Percentiles rank a stretch among this genome's conserved stretches.
phyloP scores from a whole-genome alignment of 495 filamentous ascomycete genomes.

The Aspergillus panamensis region DNA sequence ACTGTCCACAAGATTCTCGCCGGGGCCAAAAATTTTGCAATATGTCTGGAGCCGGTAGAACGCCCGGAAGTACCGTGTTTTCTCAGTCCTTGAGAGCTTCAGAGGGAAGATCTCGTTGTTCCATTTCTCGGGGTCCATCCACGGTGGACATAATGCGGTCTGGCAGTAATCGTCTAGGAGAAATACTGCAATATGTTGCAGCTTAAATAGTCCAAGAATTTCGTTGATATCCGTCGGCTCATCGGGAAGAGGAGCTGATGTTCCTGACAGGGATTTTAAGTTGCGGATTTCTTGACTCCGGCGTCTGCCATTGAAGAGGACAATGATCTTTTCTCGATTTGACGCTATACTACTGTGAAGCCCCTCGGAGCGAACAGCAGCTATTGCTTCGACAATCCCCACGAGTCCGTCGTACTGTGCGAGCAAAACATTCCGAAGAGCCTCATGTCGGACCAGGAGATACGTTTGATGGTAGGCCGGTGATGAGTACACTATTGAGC shows the following conservation, averaged over 20 bases:
- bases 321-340: constrained; percentile 12
- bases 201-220: not conserved
- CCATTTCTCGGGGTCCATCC: constrained; percentile 2
- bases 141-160: not conserved
- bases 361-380: constrained; percentile 15
- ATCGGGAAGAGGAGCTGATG: constrained; percentile 3
- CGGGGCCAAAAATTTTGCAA: constrained; percentile 8
- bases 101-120: constrained; percentile 2
- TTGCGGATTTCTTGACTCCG: constrained; percentile 13
- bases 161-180: constrained; percentile 6
- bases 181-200: constrained; percentile 10
- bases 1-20: not conserved
- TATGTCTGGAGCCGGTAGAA: constrained; percentile 10
- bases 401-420: constrained; percentile 12
- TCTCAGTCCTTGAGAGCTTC: constrained; percentile 5
- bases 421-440: not conserved
- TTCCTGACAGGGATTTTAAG: not conserved
- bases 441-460: not conserved
- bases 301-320: constrained; percentile 10
- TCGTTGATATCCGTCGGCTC: constrained; percentile 8
- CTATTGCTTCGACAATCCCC: constrained; percentile 10
- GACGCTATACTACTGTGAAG: constrained; percentile 1
- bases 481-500: constrained; percentile 4
- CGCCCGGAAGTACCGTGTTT: constrained; percentile 4
- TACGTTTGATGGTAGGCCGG: constrained; percentile 5